phyloP scores from a whole-genome alignment of 768 basidiomycete genomes.

The Russula olivacea region DNA sequence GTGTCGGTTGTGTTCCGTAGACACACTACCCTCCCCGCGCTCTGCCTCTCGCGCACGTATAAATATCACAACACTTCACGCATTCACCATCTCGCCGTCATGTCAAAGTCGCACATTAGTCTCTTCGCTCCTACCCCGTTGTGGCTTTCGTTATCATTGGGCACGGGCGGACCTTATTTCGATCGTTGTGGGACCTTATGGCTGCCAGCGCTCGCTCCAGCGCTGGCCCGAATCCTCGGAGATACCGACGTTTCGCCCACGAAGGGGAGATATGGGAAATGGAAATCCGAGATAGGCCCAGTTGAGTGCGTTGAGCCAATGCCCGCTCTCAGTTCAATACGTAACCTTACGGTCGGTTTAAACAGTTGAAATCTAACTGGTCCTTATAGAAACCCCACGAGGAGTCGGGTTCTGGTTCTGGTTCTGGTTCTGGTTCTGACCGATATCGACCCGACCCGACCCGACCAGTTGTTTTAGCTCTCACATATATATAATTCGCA shows the following conservation, averaged over 20 bases:
- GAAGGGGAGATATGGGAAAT: conserved; percentile 60
- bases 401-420: not conserved
- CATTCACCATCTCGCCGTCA: too few relatives aligned
- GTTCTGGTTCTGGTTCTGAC: not conserved
- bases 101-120: not conserved
- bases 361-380: not conserved
- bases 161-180: conserved; percentile 49
- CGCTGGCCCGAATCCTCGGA: conserved; percentile 28
- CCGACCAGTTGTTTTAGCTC: not conserved
- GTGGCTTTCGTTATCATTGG: conserved; percentile 67
- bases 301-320: conserved; percentile 15
- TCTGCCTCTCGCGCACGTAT: conserved; percentile 5
- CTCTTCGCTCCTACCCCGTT: conserved; percentile 39
- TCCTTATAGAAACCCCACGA: conserved; percentile 1
- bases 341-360: not conserved
- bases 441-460: not conserved
- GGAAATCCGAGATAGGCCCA: conserved; percentile 37
- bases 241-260: conserved; percentile 37
- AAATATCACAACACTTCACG: not conserved
- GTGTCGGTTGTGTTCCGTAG: not conserved
- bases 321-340: conserved; percentile 1
- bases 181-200: conserved; percentile 38
- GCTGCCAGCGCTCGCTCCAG: conserved; percentile 37
- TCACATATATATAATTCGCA: not conserved
- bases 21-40: not conserved